Conservation (phyloP, 2,329 filamentous ascomycete genomes). For the Sarocladium kiliense region DNA sequence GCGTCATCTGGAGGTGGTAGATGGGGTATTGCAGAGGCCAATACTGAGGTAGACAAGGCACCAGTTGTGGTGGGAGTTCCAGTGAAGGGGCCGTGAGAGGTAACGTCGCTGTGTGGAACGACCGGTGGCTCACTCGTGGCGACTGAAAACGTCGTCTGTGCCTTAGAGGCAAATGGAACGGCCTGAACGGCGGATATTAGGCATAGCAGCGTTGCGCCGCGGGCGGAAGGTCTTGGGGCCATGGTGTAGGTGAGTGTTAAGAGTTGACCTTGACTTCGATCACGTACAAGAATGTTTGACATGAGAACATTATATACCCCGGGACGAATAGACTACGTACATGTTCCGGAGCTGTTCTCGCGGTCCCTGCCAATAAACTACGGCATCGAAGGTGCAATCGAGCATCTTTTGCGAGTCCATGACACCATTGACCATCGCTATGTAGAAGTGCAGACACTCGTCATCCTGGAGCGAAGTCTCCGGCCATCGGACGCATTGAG, state of each 20-base stretch:
- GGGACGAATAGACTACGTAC: no score
- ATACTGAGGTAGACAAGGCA: slow-evolving; percentile 53
- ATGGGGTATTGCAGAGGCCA: slow-evolving; percentile 53
- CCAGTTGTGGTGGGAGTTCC: slow-evolving; percentile 66
- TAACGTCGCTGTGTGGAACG: slow-evolving; percentile 47
- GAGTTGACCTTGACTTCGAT: background rate
- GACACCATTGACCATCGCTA: background rate
- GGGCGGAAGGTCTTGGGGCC: background rate
- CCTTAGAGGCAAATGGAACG: slow-evolving; percentile 27
- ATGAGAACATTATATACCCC: background rate
- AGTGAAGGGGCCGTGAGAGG: slow-evolving; percentile 63
- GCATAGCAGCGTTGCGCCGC: background rate
- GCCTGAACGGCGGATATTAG: slow-evolving; percentile 18
- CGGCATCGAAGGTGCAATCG: background rate
- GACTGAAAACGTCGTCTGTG: slow-evolving; percentile 30
- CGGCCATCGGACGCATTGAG: background rate
- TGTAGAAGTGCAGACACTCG: background rate
- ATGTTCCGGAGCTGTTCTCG: background rate
- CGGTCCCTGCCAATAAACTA: background rate
- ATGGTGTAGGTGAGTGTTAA: background rate
- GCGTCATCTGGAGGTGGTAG: slow-evolving; percentile 55
- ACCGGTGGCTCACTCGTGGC: slow-evolving; percentile 19
- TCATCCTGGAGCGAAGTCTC: background rate
- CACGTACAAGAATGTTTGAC: background rate
- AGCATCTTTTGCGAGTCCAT: background rate